phyloP scores from a whole-genome alignment of 345 rosid species.

The Eucalyptus camaldulensis region DNA sequence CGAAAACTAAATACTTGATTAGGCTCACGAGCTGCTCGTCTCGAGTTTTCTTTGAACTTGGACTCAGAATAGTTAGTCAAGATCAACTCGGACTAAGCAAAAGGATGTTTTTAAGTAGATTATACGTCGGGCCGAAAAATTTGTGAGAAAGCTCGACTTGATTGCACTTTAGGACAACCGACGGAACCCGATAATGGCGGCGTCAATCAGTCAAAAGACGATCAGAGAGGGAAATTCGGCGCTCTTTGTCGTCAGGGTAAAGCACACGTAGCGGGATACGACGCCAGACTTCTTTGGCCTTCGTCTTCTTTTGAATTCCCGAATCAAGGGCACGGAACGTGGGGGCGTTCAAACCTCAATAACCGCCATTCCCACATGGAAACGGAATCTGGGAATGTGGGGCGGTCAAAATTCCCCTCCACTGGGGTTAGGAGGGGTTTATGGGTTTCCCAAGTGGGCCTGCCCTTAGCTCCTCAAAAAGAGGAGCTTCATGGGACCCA shows the following conservation, averaged over 20 bases:
- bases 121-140: neutral
- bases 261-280: neutral
- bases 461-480: fast-evolving
- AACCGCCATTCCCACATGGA: neutral
- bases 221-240: neutral
- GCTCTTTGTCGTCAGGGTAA: neutral
- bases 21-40: neutral
- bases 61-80: neutral
- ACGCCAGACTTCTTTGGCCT: neutral
- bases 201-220: neutral
- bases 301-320: neutral
- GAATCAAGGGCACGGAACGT: too few species aligned
- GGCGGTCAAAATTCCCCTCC: too few species aligned
- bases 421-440: too few species aligned
- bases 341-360: neutral
- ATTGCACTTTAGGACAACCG: neutral
- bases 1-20: neutral
- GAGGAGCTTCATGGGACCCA: too few species aligned
- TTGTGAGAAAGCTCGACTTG: neutral
- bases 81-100: neutral
- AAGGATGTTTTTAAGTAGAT: neutral
- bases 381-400: neutral
- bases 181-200: neutral
- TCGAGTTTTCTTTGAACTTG: neutral
- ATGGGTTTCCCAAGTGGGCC: too few species aligned